Evolutionary conservation across 768 basidiomycete genomes (phyloP), one percentile per base, ranked within the genome.

Genomic region (Auricularia cornea): DNA sequence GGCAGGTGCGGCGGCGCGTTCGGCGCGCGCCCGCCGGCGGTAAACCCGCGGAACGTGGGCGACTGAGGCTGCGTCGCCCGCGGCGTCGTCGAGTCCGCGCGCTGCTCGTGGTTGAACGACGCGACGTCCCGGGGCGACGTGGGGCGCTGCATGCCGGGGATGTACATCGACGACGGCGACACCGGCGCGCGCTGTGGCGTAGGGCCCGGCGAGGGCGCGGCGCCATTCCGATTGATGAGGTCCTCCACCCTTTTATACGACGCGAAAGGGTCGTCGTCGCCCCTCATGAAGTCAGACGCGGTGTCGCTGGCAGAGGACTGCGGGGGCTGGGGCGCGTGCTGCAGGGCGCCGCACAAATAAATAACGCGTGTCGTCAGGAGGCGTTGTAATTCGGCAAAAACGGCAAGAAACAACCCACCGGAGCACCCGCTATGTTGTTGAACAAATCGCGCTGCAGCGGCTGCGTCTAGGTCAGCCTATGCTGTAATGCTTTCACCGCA

Each of bases 121-220:
- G 82, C 76, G 5, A 76, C 68, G 66, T 90, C 88, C 62, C 85
- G 86, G n/a, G 92, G 92, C 5, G 92, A 93, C 88, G 93, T 92
- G 20, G 92, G 92, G 48, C 92, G 79, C 26, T 89, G 89, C 92
- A 94, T 94, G 12, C 92, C 92, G 28, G 92, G 92, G 63, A 92
- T 85, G 73, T 94, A 94, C 16, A 92, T 92, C 62, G 92, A 91
- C 26, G 90, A 70, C 44, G 83, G 79, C 51, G 82, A 80, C 0
- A 75, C 74, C 33, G 82, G 81, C 32, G 82, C 83, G n/a, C 44
- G 44, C 44, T 18, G 44, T 18, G 44, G 23, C 44, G 44, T 48
- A 18, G 54, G 54, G 11, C 1, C 14, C 54, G 51, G 51, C 20
- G 23, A 28, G 51, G 51, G n/a, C 8, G 10, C 16, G n/a, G 54